phyloP scores from a whole-genome alignment of 805 yeast species.

The Maudiozyma turicensis region DNA sequence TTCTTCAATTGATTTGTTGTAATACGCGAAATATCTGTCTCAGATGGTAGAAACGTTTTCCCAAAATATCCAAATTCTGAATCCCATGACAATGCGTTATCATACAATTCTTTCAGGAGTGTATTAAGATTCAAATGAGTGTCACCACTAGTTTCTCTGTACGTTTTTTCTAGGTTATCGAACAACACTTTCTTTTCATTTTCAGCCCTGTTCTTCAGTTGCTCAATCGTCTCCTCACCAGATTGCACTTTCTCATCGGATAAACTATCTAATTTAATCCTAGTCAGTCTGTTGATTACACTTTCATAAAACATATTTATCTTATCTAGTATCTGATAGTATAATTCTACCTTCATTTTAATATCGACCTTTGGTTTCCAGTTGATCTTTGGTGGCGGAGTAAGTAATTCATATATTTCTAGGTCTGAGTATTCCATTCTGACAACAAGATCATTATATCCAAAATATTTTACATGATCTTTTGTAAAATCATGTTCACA shows the following conservation, averaged over 20 bases:
- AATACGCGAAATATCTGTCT: constrained; percentile 82
- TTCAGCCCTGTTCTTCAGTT: constrained; percentile 43
- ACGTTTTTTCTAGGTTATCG: constrained; percentile 41
- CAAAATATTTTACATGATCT: constrained; percentile 77
- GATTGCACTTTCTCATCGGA: constrained; percentile 61
- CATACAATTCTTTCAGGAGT: constrained; percentile 63
- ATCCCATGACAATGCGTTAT: constrained; percentile 82
- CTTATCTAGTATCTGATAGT: constrained; percentile 42
- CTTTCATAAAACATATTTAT: constrained; percentile 60
- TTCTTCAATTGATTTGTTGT: constrained; percentile 80
- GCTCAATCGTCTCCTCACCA: constrained; percentile 50
- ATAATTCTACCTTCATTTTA: constrained; percentile 54
- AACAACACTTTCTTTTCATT: constrained; percentile 42
- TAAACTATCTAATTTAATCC: constrained; percentile 69
- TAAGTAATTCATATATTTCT: constrained; percentile 67
- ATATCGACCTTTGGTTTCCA: constrained; percentile 70
- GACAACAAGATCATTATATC: constrained; percentile 68
- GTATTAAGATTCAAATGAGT: constrained; percentile 64
- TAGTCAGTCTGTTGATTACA: constrained; percentile 53
- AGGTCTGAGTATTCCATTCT: constrained; percentile 68
- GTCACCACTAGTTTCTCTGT: constrained; percentile 46
- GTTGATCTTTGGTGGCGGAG: constrained; percentile 60
- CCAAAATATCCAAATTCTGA: constrained; percentile 73
- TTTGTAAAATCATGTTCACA: constrained; percentile 77
- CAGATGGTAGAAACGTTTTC: constrained; percentile 71